phyloP scores from a whole-genome alignment of 129 eudicot species.

The Ambrosia artemisiifolia region DNA sequence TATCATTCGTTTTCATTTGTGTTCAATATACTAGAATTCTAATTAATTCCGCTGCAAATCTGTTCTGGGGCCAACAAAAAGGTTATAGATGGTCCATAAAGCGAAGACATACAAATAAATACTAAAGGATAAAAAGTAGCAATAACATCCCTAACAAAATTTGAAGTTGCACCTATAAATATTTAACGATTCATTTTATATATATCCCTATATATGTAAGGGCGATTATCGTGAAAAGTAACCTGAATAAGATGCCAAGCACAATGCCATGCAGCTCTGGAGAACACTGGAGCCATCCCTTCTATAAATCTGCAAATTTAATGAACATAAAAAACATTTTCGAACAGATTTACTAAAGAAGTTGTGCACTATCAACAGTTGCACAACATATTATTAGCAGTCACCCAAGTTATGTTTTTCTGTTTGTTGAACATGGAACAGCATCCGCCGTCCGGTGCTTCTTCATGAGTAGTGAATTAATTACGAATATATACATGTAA shows the following conservation, averaged over 20 bases:
- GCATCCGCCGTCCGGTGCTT: background rate
- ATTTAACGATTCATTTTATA: too few relatives aligned
- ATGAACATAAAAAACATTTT: background rate
- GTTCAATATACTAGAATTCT: too few relatives aligned
- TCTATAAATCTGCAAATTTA: constrained; percentile 76
- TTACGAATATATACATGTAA: background rate
- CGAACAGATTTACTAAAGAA: background rate
- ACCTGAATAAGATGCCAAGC: constrained; percentile 99
- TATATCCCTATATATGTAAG: too few relatives aligned
- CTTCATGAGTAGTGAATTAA: background rate
- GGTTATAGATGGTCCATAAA: background rate
- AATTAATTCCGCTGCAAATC: too few relatives aligned
- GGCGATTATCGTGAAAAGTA: too few relatives aligned
- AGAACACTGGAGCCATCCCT: constrained; percentile 99
- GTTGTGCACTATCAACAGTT: constrained; percentile 1
- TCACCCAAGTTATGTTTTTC: background rate
- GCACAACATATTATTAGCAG: background rate
- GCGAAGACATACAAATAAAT: background rate
- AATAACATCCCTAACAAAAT: background rate
- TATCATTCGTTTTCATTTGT: too few relatives aligned
- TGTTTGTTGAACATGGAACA: background rate
- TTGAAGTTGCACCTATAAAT: background rate
- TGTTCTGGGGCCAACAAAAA: too few relatives aligned
- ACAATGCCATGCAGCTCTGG: constrained; percentile 95
- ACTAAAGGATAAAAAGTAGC: background rate